Conservation (phyloP, 345 rosid genomes). For the Melaleuca quinquenervia region DNA sequence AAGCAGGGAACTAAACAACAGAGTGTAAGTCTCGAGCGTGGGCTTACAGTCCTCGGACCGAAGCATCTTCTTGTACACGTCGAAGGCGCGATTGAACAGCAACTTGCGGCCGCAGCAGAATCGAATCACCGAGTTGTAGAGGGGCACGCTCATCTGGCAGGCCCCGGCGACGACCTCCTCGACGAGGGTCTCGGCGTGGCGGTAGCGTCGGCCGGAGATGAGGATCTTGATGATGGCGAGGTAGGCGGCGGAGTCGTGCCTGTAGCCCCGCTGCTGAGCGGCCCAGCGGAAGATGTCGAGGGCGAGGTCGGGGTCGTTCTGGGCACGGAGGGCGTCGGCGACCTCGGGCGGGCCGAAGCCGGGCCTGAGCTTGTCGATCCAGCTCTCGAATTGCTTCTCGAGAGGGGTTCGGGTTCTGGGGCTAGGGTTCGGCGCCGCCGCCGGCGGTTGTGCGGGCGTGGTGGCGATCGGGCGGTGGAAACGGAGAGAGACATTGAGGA, state of each 20-base stretch:
- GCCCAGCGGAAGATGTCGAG: conserved; percentile 94
- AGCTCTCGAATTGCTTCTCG: conserved; percentile 67
- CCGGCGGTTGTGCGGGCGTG: not conserved
- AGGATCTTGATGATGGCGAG: conserved; percentile 49
- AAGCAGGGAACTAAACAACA: conserved; percentile 49
- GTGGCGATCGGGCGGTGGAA: conserved; percentile 5
- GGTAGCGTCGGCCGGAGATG: conserved; percentile 53
- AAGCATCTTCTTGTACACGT: conserved; percentile 72
- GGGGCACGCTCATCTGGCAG: conserved; percentile 56
- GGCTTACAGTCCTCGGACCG: conserved; percentile 56
- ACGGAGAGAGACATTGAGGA: not conserved
- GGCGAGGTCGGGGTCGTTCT: conserved; percentile 80
- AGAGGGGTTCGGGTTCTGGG: conserved; percentile 55
- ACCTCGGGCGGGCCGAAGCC: conserved; percentile 73
- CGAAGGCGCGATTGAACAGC: conserved; percentile 65
- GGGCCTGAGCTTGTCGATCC: conserved; percentile 71
- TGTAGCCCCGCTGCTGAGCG: conserved; percentile 57
- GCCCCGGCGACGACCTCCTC: conserved; percentile 90
- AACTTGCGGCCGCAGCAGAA: conserved; percentile 81
- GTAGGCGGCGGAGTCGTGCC: conserved; percentile 56
- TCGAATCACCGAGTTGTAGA: conserved; percentile 53
- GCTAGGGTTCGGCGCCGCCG: conserved; percentile 4
- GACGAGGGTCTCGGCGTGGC: conserved; percentile 53
- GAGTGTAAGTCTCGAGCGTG: conserved; percentile 62
- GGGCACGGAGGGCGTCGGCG: conserved; percentile 53